Evolutionary conservation across 2,329 filamentous ascomycete species (phyloP).

Genomic region (Penicillium sclerotigenum): DNA sequence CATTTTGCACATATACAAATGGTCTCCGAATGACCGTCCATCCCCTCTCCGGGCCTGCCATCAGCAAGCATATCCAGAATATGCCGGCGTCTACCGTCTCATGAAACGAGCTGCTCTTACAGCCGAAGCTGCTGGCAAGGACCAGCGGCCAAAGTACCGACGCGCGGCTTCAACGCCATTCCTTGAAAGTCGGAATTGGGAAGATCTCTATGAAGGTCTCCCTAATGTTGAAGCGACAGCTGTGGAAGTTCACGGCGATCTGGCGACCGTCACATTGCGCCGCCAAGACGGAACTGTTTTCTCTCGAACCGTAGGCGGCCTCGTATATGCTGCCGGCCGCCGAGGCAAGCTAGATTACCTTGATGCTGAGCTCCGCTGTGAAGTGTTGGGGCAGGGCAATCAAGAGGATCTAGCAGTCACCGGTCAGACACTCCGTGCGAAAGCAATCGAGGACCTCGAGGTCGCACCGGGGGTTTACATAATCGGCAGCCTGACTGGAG

Average conservation of each 20-base stretch:
- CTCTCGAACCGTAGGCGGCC: slow-evolving; percentile 46
- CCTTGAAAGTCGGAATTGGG: slow-evolving; percentile 50
- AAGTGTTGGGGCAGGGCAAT: slow-evolving; percentile 42
- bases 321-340: slow-evolving; percentile 57
- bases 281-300: slow-evolving; percentile 44
- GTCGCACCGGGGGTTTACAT: slow-evolving; percentile 54
- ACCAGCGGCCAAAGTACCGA: slow-evolving; percentile 28
- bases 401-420: slow-evolving; percentile 43
- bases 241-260: slow-evolving; percentile 32
- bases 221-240: slow-evolving; percentile 51
- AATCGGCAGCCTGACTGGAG: slow-evolving; percentile 58
- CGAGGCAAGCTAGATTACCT: slow-evolving; percentile 56
- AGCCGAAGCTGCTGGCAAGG: slow-evolving; percentile 11
- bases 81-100: slow-evolving; percentile 57
- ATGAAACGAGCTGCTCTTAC: slow-evolving; percentile 54
- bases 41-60: slow-evolving; percentile 59
- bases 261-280: slow-evolving; percentile 45
- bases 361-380: slow-evolving; percentile 44
- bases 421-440: slow-evolving; percentile 52
- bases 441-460: slow-evolving; percentile 52
- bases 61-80: slow-evolving; percentile 60
- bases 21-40: slow-evolving; percentile 54
- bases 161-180: slow-evolving; percentile 46
- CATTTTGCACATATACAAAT: slow-evolving; percentile 60
- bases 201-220: slow-evolving; percentile 52